Base-by-base conservation (phyloP, 192 early-diverging fungal genomes). In the Umbelopsis isabellina region DNA sequence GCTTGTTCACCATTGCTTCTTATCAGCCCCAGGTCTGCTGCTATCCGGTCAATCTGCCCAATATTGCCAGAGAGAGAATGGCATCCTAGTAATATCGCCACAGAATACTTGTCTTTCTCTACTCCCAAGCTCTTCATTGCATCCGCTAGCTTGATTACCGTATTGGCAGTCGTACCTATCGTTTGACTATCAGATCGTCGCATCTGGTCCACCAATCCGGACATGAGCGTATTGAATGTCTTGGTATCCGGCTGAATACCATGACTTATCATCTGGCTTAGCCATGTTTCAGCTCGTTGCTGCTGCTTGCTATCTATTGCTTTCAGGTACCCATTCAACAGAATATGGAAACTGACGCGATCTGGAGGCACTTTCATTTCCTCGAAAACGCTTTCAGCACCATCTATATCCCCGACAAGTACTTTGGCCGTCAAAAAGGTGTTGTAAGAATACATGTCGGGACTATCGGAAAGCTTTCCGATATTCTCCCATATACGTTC, bases 171-270 rank as follows among this genome's bases (percentile, higher is more conserved):
- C 25, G 55, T 25, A 1, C n/a, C 13, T 61, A 61, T 35, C 55
- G 55, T 61, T 61, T 30, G 25, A 61, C 27, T 8, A 35, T 35
- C 9, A 13, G 30, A 61, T 0, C 41, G 18, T 27, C 69, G n/a
- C 22, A 65, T 22, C 21, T 47, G 41, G 2, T 33, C 25, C 23
- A 80, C 65, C 27, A 76, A 73, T 23, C 74, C 74, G 35, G 75
- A 73, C 71, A 80, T 80, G 13, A 76, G 49, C 52, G 75, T 33
- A 47, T 80, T 80, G 44, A 80, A 80, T 20, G 79, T 80, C 53
- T 52, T 73, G 49, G 74, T 76, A 3, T 67, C 75, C 25, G 79
- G 79, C 1, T n/a, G 44, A 13, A 80, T 45, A 15, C 73, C 75
- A 9, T 65, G 68, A 22, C 76, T 76, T n/a, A 80, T 27, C 79